Base-by-base conservation (phyloP, 192 early-diverging fungal genomes). In the Coemansia sp. region DNA sequence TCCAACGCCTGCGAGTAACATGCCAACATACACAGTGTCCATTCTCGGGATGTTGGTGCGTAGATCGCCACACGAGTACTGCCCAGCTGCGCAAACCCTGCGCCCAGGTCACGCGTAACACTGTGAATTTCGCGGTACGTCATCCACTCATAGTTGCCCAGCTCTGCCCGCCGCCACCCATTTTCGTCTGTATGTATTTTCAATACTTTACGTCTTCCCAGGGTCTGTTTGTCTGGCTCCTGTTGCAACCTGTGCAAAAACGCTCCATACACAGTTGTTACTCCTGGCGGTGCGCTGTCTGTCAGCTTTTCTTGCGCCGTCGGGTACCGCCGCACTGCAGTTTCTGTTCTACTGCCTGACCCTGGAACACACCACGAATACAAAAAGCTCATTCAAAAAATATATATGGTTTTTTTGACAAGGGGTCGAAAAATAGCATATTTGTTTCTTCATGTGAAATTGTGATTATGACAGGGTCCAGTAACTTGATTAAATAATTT, bases 121-220 rank as follows among this genome's bases (percentile, higher is more conserved):
- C 84, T 70, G 58, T 68, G 74, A 63, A 85, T 89, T 48, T 96
- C 87, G 18, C 70, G 73, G 59, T 91, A 94, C 51, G 86, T 92
- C 64, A 92, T 71, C 86, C 90, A 98, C 63, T 84, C 60, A 83
- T 89, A 97, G n/a, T 66, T 76, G 12, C 87, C 85, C 58, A 96
- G 80, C 71, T 88, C 84, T 26, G 57, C 84, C 24, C 69, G 73
- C 66, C 84, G 82, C 44, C 76, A 69, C 42, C 87, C 88, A 36
- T 79, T 74, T 12, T 84, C 73, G 24, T 78, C 64, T 88, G 73
- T 57, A 85, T 74, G 78, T 17, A 84, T 81, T 21, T 81, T 65
- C 28, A 88, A 82, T 44, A 94, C 60, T 15, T 71, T 73, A 51
- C 94, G 87, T 66, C 82, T 82, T 25, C 93, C 94, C 67, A 93